Percentiles rank a stretch among this genome's conserved stretches.
Conservation (phyloP, 768 basidiomycete genomes). For the Lentinus brumalis region DNA sequence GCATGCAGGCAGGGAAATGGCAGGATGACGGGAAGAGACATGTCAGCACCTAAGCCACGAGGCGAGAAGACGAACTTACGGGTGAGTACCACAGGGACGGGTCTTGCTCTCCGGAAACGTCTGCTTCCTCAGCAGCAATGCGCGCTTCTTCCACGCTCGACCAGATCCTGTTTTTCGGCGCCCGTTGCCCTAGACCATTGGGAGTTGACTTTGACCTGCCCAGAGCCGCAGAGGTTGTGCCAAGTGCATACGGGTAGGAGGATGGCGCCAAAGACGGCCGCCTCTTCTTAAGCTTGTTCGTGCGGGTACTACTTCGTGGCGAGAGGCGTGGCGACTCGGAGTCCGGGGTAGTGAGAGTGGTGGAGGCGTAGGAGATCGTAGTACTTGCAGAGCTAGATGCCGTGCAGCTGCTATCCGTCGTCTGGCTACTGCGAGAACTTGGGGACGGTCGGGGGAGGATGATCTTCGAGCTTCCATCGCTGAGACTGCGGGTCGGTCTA, state of each 20-base stretch:
- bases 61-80: constrained; percentile 14
- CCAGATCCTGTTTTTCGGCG: constrained; percentile 16
- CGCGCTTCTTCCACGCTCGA: constrained; percentile 17
- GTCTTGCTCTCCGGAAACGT: constrained; percentile 7
- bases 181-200: constrained; percentile 14
- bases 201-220: constrained; percentile 22
- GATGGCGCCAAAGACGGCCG: constrained; percentile 20
- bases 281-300: constrained; percentile 24
- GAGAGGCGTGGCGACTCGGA: constrained; percentile 15
- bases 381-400: constrained; percentile 15
- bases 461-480: constrained; percentile 9
- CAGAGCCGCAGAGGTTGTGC: constrained; percentile 3
- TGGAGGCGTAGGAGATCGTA: constrained; percentile 12
- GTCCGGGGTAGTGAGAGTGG: constrained; percentile 23
- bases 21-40: constrained; percentile 1
- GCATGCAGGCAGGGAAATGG: neutral
- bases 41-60: constrained; percentile 16
- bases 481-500: constrained; percentile 17
- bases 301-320: constrained; percentile 11
- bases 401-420: constrained; percentile 16
- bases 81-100: constrained; percentile 14
- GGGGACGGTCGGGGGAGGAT: constrained; percentile 6
- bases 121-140: constrained; percentile 13
- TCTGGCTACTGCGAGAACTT: constrained; percentile 12
- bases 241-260: constrained; percentile 11